These are phyloP conservation scores for Abrus pulchellus DNA, from an alignment of 306 rosid genomes.

Conservation along the genomic window DNA sequence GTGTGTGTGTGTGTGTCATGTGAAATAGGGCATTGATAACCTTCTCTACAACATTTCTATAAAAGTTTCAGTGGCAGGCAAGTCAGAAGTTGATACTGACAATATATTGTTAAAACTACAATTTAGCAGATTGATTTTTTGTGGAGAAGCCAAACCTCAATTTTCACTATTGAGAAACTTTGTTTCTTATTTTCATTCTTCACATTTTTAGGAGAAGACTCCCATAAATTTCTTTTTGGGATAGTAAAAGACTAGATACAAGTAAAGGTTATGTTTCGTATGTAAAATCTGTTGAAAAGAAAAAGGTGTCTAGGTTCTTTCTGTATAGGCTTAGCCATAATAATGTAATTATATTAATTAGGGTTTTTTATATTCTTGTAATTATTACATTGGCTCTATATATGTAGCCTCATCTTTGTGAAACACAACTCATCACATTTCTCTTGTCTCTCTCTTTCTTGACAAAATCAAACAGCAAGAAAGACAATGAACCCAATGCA, in stretches of 20 bases:
- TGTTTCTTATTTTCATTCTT: slow-evolving; percentile 6
- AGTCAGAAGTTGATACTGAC: not conserved
- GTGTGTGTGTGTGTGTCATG: not conserved
- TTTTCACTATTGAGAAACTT: slow-evolving; percentile 21
- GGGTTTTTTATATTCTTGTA: too few species aligned
- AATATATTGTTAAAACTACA: slow-evolving; percentile 23
- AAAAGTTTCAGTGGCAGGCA: slow-evolving; percentile 8
- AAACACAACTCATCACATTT: too few species aligned
- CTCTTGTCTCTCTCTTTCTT: too few species aligned
- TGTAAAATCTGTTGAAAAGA: too few species aligned
- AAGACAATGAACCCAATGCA: slow-evolving; percentile 9
- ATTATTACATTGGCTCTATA: too few species aligned
- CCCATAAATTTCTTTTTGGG: not conserved
- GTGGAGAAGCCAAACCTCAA: slow-evolving; percentile 15
- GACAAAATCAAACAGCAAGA: slow-evolving; percentile 30
- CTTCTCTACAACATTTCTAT: not conserved
- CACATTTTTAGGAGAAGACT: not conserved
- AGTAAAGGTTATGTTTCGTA: too few species aligned
- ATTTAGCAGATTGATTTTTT: not conserved
- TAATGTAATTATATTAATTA: too few species aligned
- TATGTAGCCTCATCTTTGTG: too few species aligned
- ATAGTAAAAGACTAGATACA: not conserved
- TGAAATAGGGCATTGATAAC: not conserved
- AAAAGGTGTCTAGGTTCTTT: too few species aligned
- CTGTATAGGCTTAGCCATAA: too few species aligned